Evolutionary conservation across 192 early-diverging fungal species (phyloP).

Genomic region (Endogone sp.): DNA sequence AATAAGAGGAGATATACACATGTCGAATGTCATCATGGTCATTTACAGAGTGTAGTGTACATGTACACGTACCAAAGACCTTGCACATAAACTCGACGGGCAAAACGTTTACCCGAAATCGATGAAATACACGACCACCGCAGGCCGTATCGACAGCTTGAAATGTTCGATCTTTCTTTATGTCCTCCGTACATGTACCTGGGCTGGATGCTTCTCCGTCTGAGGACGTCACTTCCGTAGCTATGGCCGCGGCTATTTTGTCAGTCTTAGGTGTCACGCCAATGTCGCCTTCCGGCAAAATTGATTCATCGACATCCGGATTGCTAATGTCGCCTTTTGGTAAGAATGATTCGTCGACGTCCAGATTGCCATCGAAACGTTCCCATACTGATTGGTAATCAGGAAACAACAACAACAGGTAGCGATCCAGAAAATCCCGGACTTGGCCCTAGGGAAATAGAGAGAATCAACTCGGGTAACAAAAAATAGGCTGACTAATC

Average conservation of each 20-base stretch:
- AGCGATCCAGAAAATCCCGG: slow-evolving; percentile 17
- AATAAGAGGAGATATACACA: too few relatives aligned
- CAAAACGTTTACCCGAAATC: slow-evolving; percentile 37
- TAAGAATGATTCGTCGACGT: slow-evolving; percentile 16
- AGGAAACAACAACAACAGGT: slow-evolving; percentile 19
- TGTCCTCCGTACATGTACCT: too few relatives aligned
- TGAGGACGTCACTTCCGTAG: background rate
- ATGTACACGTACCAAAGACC: slow-evolving; percentile 39
- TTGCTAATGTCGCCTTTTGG: too few relatives aligned
- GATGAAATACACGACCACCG: slow-evolving; percentile 39
- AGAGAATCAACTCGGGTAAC: too few relatives aligned
- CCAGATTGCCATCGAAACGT: slow-evolving; percentile 20
- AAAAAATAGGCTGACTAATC: too few relatives aligned
- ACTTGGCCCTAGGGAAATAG: slow-evolving; percentile 23
- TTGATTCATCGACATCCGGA: too few relatives aligned
- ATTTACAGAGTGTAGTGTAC: too few relatives aligned
- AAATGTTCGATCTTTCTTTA: slow-evolving; percentile 24
- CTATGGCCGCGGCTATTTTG: slow-evolving; percentile 1
- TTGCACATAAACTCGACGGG: slow-evolving; percentile 34
- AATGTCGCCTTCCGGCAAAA: too few relatives aligned
- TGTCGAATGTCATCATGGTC: too few relatives aligned
- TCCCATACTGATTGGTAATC: slow-evolving; percentile 20
- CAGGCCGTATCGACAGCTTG: slow-evolving; percentile 49
- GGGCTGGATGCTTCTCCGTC: background rate
- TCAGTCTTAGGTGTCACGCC: too few relatives aligned